Conservation (phyloP, 805 yeast species). For the Spathaspora hagerdaliae region DNA sequence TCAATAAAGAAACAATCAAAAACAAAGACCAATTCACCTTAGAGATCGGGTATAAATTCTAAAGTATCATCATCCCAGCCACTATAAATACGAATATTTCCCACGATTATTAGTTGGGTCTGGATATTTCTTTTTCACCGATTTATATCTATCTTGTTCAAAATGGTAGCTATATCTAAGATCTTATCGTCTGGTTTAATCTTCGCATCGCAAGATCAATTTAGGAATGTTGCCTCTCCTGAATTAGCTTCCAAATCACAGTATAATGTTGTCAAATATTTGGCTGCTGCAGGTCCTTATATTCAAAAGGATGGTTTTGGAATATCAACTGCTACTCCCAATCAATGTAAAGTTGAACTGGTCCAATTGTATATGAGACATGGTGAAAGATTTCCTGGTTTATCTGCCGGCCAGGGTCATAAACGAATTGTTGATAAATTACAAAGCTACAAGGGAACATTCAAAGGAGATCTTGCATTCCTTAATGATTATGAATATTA, state of each 20-base stretch:
- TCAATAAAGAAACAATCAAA: no score
- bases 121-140: no score
- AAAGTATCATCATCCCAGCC: no score
- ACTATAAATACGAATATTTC: no score
- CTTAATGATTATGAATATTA: conserved; percentile 52
- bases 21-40: no score
- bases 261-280: conserved; percentile 44
- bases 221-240: conserved; percentile 32
- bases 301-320: conserved; percentile 51
- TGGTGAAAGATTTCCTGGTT: conserved; percentile 63
- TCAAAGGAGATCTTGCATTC: conserved; percentile 51
- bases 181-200: conserved; percentile 7
- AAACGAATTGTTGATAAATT: conserved; percentile 21
- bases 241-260: conserved; percentile 40
- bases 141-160: neutral
- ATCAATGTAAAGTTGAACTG: conserved; percentile 54
- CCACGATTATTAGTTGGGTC: no score
- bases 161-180: conserved; percentile 8
- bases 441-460: conserved; percentile 24
- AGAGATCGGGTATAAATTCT: no score
- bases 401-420: conserved; percentile 7
- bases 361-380: conserved; percentile 73
- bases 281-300: conserved; percentile 60
- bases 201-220: conserved; percentile 10
- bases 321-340: conserved; percentile 47